A percentile compares a stretch with the other conserved stretches of the same genome.
Evolutionary conservation across 2,329 filamentous ascomycete species (phyloP).

Genomic region (Thermoascus crustaceus): DNA sequence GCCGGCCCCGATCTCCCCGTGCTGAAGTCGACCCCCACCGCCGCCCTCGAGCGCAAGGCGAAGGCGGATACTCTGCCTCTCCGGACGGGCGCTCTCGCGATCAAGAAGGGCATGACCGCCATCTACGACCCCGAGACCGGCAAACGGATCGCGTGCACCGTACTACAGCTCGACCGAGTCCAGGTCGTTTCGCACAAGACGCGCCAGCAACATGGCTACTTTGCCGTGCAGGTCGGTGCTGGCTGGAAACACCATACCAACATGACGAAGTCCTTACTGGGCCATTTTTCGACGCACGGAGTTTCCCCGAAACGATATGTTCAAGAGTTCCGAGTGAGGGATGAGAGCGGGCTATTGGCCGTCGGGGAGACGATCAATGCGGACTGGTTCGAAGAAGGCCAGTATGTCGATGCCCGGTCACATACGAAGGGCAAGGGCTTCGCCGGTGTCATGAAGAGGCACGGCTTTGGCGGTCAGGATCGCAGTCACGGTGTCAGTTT

Average conservation of each 20-base stretch:
- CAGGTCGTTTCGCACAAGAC: conserved; percentile 87
- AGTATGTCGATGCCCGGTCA: conserved; percentile 78
- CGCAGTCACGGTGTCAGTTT: conserved; percentile 92
- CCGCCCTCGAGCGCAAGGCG: conserved; percentile 52
- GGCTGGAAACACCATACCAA: conserved; percentile 68
- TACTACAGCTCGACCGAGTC: conserved; percentile 86
- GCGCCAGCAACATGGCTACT: conserved; percentile 74
- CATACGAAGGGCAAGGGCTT: conserved; percentile 85
- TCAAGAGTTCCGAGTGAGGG: conserved; percentile 77
- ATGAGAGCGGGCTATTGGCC: conserved; percentile 61
- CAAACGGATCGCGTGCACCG: conserved; percentile 73
- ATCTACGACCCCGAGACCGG: conserved; percentile 71
- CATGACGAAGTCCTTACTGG: conserved; percentile 71
- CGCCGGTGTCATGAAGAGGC: conserved; percentile 94
- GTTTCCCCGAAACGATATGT: conserved; percentile 78
- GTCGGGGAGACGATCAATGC: conserved; percentile 70
- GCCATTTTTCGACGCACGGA: conserved; percentile 76
- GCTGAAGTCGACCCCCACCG: conserved; percentile 48
- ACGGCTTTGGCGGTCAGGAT: conserved; percentile 81
- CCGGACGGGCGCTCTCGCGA: conserved; percentile 73
- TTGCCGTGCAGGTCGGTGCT: conserved; percentile 79
- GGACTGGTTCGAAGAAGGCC: conserved; percentile 85
- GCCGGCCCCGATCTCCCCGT: conserved; percentile 41
- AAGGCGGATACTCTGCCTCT: conserved; percentile 47
- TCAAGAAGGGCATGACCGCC: conserved; percentile 95